Percentiles rank a stretch among this genome's conserved stretches.
phyloP scores from a whole-genome alignment of 129 eudicot genomes.

The sunflower (Helianthus annuus) region HanXRQr2.0-SUNRISE NC_035443.2:161409177-161409676 shows the following conservation, averaged over 20 bases:
- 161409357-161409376: constrained; percentile 51
- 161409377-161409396: constrained; percentile 52
- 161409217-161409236: constrained; percentile 79
- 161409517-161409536: constrained; percentile 85
- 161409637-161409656: constrained; percentile 67
- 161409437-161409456: constrained; percentile 65
- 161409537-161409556: constrained; percentile 59
- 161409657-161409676: constrained; percentile 45
- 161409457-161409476: constrained; percentile 52
- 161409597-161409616: constrained; percentile 82
- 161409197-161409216: constrained; percentile 68
- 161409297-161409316: constrained; percentile 72
- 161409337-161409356: constrained; percentile 77
- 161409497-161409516: constrained; percentile 64
- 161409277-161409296: constrained; percentile 57
- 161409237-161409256: constrained; percentile 53
- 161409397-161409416: constrained; percentile 60
- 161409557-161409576: constrained; percentile 40
- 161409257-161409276: constrained; percentile 51
- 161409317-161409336: constrained; percentile 73
- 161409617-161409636: constrained; percentile 69
- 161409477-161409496: constrained; percentile 59
- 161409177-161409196: constrained; percentile 61
- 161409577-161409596: constrained; percentile 67
- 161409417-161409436: constrained; percentile 67